These are phyloP conservation scores for Fusarium foetens DNA, from an alignment of 2,329 filamentous ascomycete genomes.

Conservation along the genomic window DNA sequence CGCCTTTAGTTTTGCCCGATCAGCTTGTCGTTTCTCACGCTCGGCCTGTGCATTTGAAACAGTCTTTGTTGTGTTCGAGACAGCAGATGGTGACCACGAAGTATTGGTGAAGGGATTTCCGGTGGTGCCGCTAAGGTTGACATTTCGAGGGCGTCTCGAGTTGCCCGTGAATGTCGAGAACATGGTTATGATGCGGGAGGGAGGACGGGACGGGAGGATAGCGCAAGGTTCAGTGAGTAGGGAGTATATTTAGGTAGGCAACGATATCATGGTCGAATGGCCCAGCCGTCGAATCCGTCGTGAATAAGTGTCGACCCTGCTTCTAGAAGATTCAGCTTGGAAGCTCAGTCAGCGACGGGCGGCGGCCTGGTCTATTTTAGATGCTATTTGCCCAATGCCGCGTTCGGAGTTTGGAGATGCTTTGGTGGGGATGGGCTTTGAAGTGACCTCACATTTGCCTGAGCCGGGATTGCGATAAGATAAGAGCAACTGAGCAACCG, in stretches of 20 bases:
- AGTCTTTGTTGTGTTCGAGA: conserved; percentile 76
- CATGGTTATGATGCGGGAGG: conserved; percentile 63
- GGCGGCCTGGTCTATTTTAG: conserved; percentile 13
- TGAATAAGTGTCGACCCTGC: conserved; percentile 2
- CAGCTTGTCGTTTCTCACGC: conserved; percentile 79
- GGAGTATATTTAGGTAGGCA: conserved; percentile 12
- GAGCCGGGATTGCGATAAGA: conserved; percentile 32
- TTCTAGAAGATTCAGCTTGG: conserved; percentile 46
- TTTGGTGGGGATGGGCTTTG: conserved; percentile 41
- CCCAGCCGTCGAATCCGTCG: conserved; percentile 1
- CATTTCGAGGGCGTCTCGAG: conserved; percentile 85
- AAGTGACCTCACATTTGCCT: conserved; percentile 34
- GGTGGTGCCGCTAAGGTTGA: conserved; percentile 90
- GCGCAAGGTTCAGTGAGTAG: neutral
- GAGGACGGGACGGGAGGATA: neutral
- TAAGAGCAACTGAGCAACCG: conserved; percentile 26
- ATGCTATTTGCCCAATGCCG: conserved; percentile 37
- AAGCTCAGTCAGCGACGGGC: conserved; percentile 41
- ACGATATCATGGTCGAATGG: conserved; percentile 25
- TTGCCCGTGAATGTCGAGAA: conserved; percentile 92
- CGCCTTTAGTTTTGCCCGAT: conserved; percentile 80
- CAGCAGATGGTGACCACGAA: conserved; percentile 65
- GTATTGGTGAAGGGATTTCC: conserved; percentile 80
- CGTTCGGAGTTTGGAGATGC: conserved; percentile 33
- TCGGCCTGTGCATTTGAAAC: conserved; percentile 90